Evolutionary conservation across 139 green algal genomes (phyloP).

Genomic region (Tetradesmus lagerheimii): DNA sequence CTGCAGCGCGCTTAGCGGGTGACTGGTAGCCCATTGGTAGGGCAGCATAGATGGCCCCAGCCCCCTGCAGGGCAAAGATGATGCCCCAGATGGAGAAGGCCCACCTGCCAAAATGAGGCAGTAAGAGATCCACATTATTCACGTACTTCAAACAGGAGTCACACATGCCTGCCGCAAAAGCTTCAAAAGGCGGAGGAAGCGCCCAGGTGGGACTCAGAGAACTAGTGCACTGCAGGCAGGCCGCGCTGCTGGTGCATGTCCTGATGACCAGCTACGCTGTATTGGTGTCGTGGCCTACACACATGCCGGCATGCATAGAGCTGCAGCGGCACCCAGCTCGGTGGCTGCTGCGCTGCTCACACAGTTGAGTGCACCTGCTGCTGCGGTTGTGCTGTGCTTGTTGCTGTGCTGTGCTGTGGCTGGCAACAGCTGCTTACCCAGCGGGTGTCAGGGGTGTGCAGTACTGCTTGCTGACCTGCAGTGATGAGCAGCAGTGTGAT

Average conservation of each 20-base stretch:
- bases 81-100: conserved; percentile 77
- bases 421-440: conserved; percentile 51
- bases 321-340: no score
- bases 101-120: conserved; percentile 51
- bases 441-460: conserved; percentile 65
- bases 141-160: no score
- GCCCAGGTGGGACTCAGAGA: no score
- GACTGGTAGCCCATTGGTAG: conserved; percentile 28
- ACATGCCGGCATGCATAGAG: no score
- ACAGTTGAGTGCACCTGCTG: background rate
- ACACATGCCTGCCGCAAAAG: no score
- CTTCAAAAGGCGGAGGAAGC: no score
- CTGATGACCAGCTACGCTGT: no score
- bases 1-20: conserved; percentile 17
- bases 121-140: no score
- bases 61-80: conserved; percentile 73
- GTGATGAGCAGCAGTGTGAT: background rate
- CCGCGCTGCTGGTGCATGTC: no score
- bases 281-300: no score
- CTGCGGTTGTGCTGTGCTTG: background rate
- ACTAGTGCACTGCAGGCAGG: no score
- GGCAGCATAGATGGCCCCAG: conserved; percentile 58
- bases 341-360: background rate
- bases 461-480: conserved; percentile 56
- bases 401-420: no score